Base-by-base conservation (phyloP, 2,329 filamentous ascomycete genomes). In the Alternaria brassicae region DNA sequence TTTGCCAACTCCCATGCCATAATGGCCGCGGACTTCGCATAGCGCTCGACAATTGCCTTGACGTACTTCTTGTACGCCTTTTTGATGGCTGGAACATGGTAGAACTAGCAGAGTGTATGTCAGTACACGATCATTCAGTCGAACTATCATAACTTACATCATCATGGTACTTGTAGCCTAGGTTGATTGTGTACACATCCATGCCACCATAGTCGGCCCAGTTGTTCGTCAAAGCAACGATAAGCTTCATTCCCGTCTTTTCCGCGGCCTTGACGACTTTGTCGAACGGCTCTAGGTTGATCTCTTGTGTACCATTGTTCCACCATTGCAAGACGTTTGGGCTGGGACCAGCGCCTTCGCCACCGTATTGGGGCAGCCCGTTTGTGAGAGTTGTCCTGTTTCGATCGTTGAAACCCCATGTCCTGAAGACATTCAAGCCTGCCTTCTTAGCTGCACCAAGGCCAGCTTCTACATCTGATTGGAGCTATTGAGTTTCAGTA, bases 121-220 rank as follows among this genome's bases (percentile, higher is more conserved):
- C 9, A 48, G 19, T 48, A 19, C 13, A 23, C 7, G 12, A 2
- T 48, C 30, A 13, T 34, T 1, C 15, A 6, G 19, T 17, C 6
- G 4, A 36, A 19, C 15, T 21, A 27, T 25, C n/a, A 7, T 50
- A 17, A 39, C 48, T 39, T 39, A 50, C 48, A 85, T 84, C 82
- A 56, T 84, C 82, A 58, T 85, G 83, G 44, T 84, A 85, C 23
- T 75, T 73, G 1, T 82, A 81, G 0, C 84, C 83, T 0, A 84
- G 78, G 57, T 86, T 85, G n/a, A 82, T 78, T 0, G 84, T 86
- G 61, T 86, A 87, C 0, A 86, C 81, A 32, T 86, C 84, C 83
- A 86, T 85, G n/a, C 85, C 84, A 17, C 84, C 84, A 51, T 86
- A 86, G 54, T 86, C 84, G 6, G 83, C 84, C 85, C 85, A 87